These are phyloP conservation scores for Beta macrorhiza DNA, from an alignment of 179 eudicot genomes.

Conservation along the genomic window DNA sequence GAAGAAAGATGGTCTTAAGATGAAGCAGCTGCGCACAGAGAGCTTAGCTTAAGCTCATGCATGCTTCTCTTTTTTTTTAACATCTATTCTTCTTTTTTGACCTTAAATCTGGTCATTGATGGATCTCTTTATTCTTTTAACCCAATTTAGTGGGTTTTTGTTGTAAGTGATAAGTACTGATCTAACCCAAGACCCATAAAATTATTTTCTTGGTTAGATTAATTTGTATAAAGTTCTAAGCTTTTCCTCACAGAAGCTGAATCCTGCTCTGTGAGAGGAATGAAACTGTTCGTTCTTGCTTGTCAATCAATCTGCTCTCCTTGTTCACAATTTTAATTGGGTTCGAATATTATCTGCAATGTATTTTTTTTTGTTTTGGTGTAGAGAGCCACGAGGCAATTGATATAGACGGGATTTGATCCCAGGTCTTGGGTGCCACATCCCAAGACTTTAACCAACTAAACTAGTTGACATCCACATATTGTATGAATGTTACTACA, in stretches of 20 bases:
- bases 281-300: conserved; percentile 33
- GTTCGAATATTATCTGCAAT: neutral
- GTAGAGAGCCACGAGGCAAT: too few species aligned
- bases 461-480: too few species aligned
- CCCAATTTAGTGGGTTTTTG: conserved; percentile 20
- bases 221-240: conserved; percentile 32
- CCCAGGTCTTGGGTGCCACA: too few species aligned
- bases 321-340: neutral
- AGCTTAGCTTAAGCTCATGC: conserved; percentile 18
- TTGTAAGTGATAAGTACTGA: conserved; percentile 15
- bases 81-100: conserved; percentile 36
- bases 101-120: conserved; percentile 27
- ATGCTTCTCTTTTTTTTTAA: conserved; percentile 39
- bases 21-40: conserved; percentile 25
- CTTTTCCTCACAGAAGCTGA: conserved; percentile 40
- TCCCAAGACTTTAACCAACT: too few species aligned
- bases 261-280: conserved; percentile 35
- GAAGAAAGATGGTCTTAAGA: conserved; percentile 41
- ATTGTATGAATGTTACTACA: neutral
- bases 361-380: neutral
- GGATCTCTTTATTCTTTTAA: conserved; percentile 25
- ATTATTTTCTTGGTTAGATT: conserved; percentile 29
- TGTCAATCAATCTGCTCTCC: neutral
- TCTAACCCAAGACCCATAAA: conserved; percentile 33
- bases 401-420: too few species aligned